phyloP scores from a whole-genome alignment of 2,329 filamentous ascomycete genomes.

The Aspergillus sclerotialis region DNA sequence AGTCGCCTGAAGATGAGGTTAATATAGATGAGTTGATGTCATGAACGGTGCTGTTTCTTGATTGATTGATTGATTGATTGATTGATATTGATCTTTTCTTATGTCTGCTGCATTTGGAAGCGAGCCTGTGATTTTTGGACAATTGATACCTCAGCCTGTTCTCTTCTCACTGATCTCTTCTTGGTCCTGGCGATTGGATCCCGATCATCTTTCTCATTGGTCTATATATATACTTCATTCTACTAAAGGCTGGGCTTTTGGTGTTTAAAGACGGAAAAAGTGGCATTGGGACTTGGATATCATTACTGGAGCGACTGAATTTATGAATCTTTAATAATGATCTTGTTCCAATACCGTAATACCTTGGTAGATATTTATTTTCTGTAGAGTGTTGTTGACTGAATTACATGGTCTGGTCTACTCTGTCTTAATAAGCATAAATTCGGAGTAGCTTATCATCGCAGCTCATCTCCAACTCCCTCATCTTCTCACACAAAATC shows the following conservation, averaged over 20 bases:
- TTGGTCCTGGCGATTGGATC: neutral
- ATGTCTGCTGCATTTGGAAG: slow-evolving; percentile 12
- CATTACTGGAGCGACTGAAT: too few relatives aligned
- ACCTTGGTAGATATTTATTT: too few relatives aligned
- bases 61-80: slow-evolving; percentile 4
- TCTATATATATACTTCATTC: neutral
- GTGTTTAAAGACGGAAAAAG: neutral
- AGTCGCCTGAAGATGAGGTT: slow-evolving; percentile 21
- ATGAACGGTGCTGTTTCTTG: slow-evolving; percentile 11
- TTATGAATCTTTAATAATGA: too few relatives aligned
- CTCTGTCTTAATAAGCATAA: too few relatives aligned
- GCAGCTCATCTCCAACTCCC: too few relatives aligned
- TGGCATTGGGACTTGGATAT: too few relatives aligned
- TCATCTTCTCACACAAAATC: too few relatives aligned
- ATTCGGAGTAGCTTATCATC: too few relatives aligned
- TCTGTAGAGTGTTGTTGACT: too few relatives aligned
- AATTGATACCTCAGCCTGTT: slow-evolving; percentile 15
- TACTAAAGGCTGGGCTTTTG: neutral
- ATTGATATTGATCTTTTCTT: slow-evolving; percentile 7
- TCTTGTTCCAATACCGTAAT: too few relatives aligned
- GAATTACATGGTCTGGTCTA: too few relatives aligned
- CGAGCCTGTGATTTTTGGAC: slow-evolving; percentile 10
- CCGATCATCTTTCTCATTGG: neutral
- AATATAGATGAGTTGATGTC: slow-evolving; percentile 30
- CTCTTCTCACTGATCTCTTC: slow-evolving; percentile 1